Evolutionary conservation across 805 yeast genomes (phyloP).

Genomic region (Saturnispora hagleri): DNA sequence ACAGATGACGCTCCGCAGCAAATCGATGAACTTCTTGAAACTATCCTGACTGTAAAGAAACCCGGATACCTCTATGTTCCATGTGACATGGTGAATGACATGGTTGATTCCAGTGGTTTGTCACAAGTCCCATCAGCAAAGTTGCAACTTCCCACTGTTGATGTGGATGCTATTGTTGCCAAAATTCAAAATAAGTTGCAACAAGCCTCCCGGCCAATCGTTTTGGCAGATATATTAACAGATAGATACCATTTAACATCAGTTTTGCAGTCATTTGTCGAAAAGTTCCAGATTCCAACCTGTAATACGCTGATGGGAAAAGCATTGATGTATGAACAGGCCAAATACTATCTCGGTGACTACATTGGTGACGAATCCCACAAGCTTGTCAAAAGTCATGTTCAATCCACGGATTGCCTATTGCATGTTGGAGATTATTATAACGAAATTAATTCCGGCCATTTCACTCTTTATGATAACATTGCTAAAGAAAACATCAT

Average conservation of each 20-base stretch:
- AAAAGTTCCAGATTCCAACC: conserved; percentile 42
- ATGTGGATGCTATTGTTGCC: conserved; percentile 18
- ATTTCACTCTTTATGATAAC: conserved; percentile 37
- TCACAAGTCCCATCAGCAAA: conserved; percentile 13
- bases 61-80: conserved; percentile 86
- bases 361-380: conserved; percentile 56
- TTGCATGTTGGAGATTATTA: conserved; percentile 60
- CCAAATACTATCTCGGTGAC: conserved; percentile 55
- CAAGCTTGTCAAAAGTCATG: conserved; percentile 38
- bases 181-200: conserved; percentile 44
- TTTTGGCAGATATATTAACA: conserved; percentile 64
- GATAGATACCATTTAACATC: conserved; percentile 47
- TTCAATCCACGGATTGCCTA: conserved; percentile 54
- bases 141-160: conserved; percentile 20
- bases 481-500: conserved; percentile 36
- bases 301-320: conserved; percentile 63
- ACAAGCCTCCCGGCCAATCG: conserved; percentile 46
- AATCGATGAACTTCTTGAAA: conserved; percentile 57
- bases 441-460: conserved; percentile 66
- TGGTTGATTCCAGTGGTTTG: conserved; percentile 29
- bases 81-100: conserved; percentile 46
- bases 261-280: conserved; percentile 40
- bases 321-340: conserved; percentile 63
- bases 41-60: conserved; percentile 47
- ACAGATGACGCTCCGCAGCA: conserved; percentile 42